A percentile compares a stretch with the other conserved stretches of the same genome.
Evolutionary conservation across 371 early-diverging fungal genomes (phyloP).

Genomic region (Mycotypha africana): DNA sequence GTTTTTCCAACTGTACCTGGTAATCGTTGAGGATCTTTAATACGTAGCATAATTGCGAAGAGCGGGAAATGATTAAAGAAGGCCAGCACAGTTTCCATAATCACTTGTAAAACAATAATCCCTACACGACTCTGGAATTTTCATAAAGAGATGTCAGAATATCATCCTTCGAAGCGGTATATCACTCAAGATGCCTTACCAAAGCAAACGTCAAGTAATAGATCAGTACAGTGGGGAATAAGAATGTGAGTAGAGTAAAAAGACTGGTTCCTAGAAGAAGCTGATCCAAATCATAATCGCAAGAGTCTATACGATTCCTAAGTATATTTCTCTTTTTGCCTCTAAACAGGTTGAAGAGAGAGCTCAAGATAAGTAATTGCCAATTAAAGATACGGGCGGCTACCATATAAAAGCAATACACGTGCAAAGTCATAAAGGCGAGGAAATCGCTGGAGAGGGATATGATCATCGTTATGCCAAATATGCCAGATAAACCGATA

Average conservation of each 20-base stretch:
- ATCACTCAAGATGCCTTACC: too few species aligned
- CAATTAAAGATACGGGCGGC: conserved; percentile 90
- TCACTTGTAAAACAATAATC: conserved; percentile 73
- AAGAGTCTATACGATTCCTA: conserved; percentile 90
- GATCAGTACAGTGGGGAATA: conserved; percentile 92
- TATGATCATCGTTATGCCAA: conserved; percentile 84
- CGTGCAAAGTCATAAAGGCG: conserved; percentile 80
- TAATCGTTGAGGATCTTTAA: conserved; percentile 83
- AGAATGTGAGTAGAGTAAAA: conserved; percentile 87
- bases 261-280: conserved; percentile 90
- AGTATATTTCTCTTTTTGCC: conserved; percentile 90
- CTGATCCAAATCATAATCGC: conserved; percentile 94
- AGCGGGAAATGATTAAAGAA: conserved; percentile 93
- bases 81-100: conserved; percentile 78
- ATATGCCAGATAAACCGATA: conserved; percentile 74
- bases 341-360: conserved; percentile 88
- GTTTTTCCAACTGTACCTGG: conserved; percentile 55
- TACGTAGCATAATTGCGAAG: conserved; percentile 83
- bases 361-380: conserved; percentile 78
- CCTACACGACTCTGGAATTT: conserved; percentile 75
- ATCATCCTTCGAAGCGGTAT: too few species aligned
- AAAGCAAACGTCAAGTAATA: conserved; percentile 88
- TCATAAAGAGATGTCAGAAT: too few species aligned
- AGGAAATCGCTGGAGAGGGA: conserved; percentile 79
- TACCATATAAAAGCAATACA: conserved; percentile 91